These are phyloP conservation scores for Rhodotorula sp. DNA, from an alignment of 1,284 basidiomycete genomes.

Conservation along the genomic window DNA sequence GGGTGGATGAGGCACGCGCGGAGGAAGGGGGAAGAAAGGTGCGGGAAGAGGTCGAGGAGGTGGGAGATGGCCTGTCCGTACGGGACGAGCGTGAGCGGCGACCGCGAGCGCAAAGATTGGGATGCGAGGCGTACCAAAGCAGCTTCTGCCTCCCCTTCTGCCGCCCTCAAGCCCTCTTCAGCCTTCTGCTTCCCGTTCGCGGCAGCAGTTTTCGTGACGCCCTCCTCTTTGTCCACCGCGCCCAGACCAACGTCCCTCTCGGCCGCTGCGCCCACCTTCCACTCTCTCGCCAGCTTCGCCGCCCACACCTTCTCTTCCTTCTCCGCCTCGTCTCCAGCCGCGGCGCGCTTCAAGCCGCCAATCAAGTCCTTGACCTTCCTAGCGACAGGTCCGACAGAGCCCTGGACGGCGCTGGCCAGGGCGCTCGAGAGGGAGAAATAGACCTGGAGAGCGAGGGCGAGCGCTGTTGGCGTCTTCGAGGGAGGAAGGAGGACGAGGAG, in stretches of 20 bases:
- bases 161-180: background rate
- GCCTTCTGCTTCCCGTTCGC: background rate
- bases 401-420: background rate
- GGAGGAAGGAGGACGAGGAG: background rate
- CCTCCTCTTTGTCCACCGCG: background rate
- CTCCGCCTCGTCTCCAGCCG: background rate
- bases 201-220: background rate
- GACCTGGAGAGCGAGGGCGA: constrained; percentile 1
- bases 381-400: constrained; percentile 11
- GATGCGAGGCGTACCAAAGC: background rate
- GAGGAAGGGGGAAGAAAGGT: constrained; percentile 59
- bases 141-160: background rate
- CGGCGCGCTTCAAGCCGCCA: background rate
- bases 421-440: background rate
- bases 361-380: constrained; percentile 21
- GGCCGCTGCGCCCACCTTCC: background rate
- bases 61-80: constrained; percentile 60
- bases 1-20: constrained; percentile 58
- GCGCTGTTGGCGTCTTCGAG: background rate
- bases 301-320: background rate
- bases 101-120: too few relatives aligned
- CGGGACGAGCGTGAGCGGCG: background rate
- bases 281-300: background rate
- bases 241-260: background rate
- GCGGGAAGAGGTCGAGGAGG: constrained; percentile 68